Base-by-base conservation (phyloP, 2,329 filamentous ascomycete species). In the Pseudogymnoascus sp. region DNA sequence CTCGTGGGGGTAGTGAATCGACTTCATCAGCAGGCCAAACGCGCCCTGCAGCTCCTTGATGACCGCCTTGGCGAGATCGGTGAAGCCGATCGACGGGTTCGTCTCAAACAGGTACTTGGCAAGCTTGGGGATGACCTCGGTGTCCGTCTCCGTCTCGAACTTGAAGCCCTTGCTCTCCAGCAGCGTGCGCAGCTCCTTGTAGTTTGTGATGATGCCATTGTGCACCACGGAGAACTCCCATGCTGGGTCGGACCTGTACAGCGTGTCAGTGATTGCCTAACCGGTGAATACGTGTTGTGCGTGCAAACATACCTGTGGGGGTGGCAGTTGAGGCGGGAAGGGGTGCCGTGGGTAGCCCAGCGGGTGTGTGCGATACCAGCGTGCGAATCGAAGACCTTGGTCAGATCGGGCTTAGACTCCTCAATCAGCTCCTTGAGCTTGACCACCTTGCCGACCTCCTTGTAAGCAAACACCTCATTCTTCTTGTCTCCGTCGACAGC, bases 121-220 rank as follows among this genome's bases (percentile, higher is more conserved):
- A 70, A 99, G 87, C 84, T 97, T 99, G 70, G 95, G 95, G 78
- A 99, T 99, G 78, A 93, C 97, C 82, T 99, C 95, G 62, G 95
- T 99, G 75, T 99, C 95, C 69, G 95, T 99, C 80, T 99, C 93
- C 61, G 95, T 99, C 87, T 99, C 95, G 77, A 99, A 99, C 75
- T 88, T 89, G 87, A 96, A 96, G 75, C 95, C 95, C 85, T 97
- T 99, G 83, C 84, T 84, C 80, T 89, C 85, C 70, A 99, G 85
- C 68, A 99, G 87, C 67, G 89, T 91, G 87, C 93, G 96, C 73
- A 99, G 82, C 81, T 99, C 95, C 85, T 99, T 99, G 87, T 99
- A 99, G 86, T 99, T 99, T 82, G 95, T 99, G 80, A 99, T 99
- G 84, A 99, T 99, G 75, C 95, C 95, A 80, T 99, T 99, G 88